A percentile compares a stretch with the other conserved stretches of the same genome.
Evolutionary conservation across 768 basidiomycete genomes (phyloP).

Genomic region (Pseudohyphozyma bogoriensis): DNA sequence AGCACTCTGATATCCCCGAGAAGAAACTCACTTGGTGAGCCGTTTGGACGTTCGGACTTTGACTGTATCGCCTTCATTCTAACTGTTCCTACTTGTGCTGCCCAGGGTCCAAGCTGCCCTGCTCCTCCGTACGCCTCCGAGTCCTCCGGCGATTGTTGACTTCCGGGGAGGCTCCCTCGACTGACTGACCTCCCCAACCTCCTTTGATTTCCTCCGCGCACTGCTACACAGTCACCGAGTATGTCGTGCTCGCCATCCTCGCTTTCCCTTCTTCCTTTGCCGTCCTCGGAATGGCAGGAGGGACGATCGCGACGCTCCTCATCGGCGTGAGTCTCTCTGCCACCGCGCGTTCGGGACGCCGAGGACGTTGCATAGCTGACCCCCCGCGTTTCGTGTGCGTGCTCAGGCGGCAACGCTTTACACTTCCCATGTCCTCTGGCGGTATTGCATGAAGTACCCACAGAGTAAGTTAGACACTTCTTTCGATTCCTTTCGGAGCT

Average conservation of each 20-base stretch:
- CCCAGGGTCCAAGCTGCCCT: neutral
- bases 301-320: constrained; percentile 7
- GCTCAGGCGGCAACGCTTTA: constrained; percentile 16
- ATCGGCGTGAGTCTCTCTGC: constrained; percentile 6
- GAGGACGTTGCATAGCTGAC: neutral
- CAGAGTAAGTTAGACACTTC: too few species aligned
- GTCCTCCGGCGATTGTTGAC: too few species aligned
- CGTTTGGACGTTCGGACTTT: neutral
- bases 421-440: constrained; percentile 28
- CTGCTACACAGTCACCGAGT: too few species aligned
- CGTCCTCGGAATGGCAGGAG: constrained; percentile 24
- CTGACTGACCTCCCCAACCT: too few species aligned
- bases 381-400: constrained; percentile 2
- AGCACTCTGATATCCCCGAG: neutral
- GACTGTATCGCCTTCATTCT: neutral
- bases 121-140: too few species aligned
- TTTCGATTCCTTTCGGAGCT: too few species aligned
- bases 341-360: neutral
- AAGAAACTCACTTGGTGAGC: neutral
- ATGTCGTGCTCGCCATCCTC: constrained; percentile 13
- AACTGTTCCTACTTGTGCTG: neutral
- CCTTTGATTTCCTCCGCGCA: too few species aligned
- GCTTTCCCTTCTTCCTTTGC: constrained; percentile 28
- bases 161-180: too few species aligned
- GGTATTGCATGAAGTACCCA: constrained; percentile 25